phyloP scores from a whole-genome alignment of 805 yeast genomes.

The Kazachstania psychrophila region DNA sequence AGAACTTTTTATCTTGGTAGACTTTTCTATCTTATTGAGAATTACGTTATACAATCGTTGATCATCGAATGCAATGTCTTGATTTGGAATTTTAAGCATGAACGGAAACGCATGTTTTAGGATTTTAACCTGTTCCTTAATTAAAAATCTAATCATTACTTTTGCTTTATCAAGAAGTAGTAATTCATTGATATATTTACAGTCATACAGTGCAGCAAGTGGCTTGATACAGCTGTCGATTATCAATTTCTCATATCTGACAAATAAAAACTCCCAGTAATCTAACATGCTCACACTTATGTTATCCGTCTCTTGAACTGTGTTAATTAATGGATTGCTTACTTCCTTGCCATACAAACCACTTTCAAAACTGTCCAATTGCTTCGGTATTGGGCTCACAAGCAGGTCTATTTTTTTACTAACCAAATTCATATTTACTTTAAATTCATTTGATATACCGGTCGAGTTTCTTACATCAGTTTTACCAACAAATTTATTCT shows the following conservation, averaged over 20 bases:
- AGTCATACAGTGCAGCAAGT: conserved; percentile 18
- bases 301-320: conserved; percentile 3
- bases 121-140: conserved; percentile 20
- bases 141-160: conserved; percentile 9
- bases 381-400: conserved; percentile 12
- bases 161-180: conserved; percentile 6
- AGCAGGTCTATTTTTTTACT: conserved; percentile 1
- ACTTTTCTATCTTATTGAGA: conserved; percentile 23
- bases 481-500: background rate
- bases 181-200: conserved; percentile 16
- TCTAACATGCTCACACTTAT: conserved; percentile 6
- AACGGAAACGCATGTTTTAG: conserved; percentile 12
- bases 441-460: conserved; percentile 1
- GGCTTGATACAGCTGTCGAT: conserved; percentile 21
- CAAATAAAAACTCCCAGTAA: conserved; percentile 17
- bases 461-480: background rate
- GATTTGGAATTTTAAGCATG: conserved; percentile 18
- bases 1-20: conserved; percentile 44
- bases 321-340: conserved; percentile 5
- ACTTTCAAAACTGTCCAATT: conserved; percentile 7
- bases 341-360: conserved; percentile 3
- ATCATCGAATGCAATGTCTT: conserved; percentile 19
- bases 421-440: background rate
- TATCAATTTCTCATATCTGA: conserved; percentile 19
- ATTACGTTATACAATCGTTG: conserved; percentile 32